Percentiles rank a stretch among this genome's conserved stretches.
Evolutionary conservation across 371 early-diverging fungal species (phyloP).

Genomic region (Batkoa obscura): DNA sequence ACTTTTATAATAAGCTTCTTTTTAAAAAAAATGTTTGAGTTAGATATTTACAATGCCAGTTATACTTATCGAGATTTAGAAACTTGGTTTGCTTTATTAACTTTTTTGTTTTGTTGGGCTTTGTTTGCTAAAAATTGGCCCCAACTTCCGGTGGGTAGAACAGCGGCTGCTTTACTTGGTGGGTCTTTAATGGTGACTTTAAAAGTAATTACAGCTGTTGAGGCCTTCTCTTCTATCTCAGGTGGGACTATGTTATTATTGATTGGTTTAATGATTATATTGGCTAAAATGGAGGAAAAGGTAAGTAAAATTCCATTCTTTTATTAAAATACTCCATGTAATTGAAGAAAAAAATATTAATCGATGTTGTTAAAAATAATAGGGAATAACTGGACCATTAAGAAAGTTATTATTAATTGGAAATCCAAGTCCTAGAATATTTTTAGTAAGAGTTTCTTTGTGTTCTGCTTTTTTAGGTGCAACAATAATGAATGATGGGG

Average conservation of each 20-base stretch:
- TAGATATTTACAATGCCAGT: too few relatives aligned
- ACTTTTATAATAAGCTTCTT: too few relatives aligned
- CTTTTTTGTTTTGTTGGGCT: too few relatives aligned
- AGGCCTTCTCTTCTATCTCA: slow-evolving; percentile 1
- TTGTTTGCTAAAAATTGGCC: too few relatives aligned
- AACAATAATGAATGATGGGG: slow-evolving; percentile 7
- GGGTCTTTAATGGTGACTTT: slow-evolving; percentile 8
- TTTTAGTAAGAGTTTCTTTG: slow-evolving; percentile 6
- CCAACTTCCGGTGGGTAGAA: slow-evolving; percentile 5
- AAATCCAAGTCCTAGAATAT: not conserved
- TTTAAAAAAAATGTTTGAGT: too few relatives aligned
- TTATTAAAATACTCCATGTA: not conserved
- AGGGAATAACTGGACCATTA: slow-evolving; percentile 1
- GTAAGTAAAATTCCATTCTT: not conserved
- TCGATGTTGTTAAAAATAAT: not conserved
- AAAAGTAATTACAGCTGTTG: slow-evolving; percentile 3
- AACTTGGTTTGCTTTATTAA: too few relatives aligned
- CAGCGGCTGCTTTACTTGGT: slow-evolving; percentile 4
- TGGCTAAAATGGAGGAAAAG: slow-evolving; percentile 6
- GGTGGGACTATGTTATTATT: slow-evolving; percentile 7
- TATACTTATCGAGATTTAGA: too few relatives aligned
- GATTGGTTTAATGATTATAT: slow-evolving; percentile 7
- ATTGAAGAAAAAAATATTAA: too few relatives aligned
- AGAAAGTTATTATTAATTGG: slow-evolving; percentile 1
- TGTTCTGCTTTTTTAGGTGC: slow-evolving; percentile 6